These are phyloP conservation scores for Ascochyta rabiei DNA, from an alignment of 2,329 filamentous ascomycete species.

Conservation along the genomic window DNA sequence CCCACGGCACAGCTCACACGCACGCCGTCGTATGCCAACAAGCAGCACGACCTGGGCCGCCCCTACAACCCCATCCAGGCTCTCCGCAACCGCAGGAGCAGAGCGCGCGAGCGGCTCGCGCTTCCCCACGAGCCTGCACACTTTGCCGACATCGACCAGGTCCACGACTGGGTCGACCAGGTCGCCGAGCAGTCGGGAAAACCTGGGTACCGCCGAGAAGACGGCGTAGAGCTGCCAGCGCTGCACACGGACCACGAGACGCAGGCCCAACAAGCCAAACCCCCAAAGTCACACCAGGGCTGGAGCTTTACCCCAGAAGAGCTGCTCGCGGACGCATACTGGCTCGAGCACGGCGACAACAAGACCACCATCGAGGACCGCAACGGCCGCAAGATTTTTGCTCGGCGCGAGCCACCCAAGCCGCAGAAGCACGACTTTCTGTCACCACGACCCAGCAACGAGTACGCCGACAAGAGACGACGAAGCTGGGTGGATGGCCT, in stretches of 20 bases:
- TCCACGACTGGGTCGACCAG: slow-evolving; percentile 77
- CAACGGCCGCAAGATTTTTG: slow-evolving; percentile 74
- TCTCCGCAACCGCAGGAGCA: slow-evolving; percentile 85
- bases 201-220: slow-evolving; percentile 46
- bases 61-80: slow-evolving; percentile 91
- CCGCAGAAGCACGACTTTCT: slow-evolving; percentile 35
- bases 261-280: slow-evolving; percentile 55
- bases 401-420: slow-evolving; percentile 28
- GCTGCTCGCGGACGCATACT: slow-evolving; percentile 86
- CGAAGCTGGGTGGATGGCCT: slow-evolving; percentile 41
- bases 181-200: slow-evolving; percentile 59
- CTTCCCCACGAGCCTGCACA: slow-evolving; percentile 78
- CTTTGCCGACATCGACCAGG: slow-evolving; percentile 74
- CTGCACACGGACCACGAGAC: slow-evolving; percentile 32
- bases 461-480: slow-evolving; percentile 41
- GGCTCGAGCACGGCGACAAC: slow-evolving; percentile 83
- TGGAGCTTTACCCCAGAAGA: slow-evolving; percentile 86
- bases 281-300: slow-evolving; percentile 76
- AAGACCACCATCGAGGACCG: slow-evolving; percentile 82
- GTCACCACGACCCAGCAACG: slow-evolving; percentile 41
- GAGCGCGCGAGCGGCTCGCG: slow-evolving; percentile 75
- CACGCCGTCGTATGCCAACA: slow-evolving; percentile 45
- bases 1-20: slow-evolving; percentile 49
- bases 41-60: slow-evolving; percentile 62
- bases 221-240: slow-evolving; percentile 44